Evolutionary conservation across 495 filamentous ascomycete species (phyloP).

Genomic region (Xylaria nigripes): DNA sequence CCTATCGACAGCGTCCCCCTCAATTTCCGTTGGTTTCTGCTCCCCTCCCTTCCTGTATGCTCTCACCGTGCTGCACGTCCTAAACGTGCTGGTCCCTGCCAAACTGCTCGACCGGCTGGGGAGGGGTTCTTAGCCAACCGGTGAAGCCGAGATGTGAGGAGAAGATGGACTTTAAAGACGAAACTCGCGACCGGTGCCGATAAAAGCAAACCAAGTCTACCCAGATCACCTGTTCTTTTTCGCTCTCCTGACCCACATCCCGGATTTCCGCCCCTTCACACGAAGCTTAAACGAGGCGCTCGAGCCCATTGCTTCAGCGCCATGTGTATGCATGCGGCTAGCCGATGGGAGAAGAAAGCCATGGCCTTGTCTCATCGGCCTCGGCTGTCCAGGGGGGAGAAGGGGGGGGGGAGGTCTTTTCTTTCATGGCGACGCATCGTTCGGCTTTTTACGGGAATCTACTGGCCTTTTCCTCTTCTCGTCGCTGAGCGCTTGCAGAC

Average conservation of each 20-base stretch:
- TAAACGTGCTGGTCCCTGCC: not conserved
- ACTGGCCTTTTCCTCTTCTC: not conserved
- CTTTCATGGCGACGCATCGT: not conserved
- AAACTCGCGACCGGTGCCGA: conserved; percentile 1
- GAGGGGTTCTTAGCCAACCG: not conserved
- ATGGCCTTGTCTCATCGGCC: not conserved
- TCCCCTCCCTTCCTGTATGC: not conserved
- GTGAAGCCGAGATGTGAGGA: not conserved
- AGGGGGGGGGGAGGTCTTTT: not conserved
- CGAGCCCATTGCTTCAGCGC: not conserved
- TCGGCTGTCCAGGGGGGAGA: not conserved
- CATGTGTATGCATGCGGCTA: conserved; percentile 6
- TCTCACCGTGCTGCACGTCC: conserved; percentile 6
- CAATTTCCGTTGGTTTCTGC: not conserved
- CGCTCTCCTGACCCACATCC: not conserved
- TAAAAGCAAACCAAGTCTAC: not conserved
- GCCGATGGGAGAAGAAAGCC: not conserved
- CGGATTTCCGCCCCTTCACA: not conserved
- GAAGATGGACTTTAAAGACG: conserved; percentile 1
- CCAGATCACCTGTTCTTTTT: not conserved
- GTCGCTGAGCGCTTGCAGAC: not conserved
- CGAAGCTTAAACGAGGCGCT: not conserved
- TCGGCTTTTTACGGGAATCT: not conserved
- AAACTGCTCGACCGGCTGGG: not conserved
- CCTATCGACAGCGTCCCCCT: not conserved